Evolutionary conservation across 2,329 filamentous ascomycete species (phyloP), one percentile per base, ranked within the genome.

Genomic region (Fusarium sarcochroum): DNA sequence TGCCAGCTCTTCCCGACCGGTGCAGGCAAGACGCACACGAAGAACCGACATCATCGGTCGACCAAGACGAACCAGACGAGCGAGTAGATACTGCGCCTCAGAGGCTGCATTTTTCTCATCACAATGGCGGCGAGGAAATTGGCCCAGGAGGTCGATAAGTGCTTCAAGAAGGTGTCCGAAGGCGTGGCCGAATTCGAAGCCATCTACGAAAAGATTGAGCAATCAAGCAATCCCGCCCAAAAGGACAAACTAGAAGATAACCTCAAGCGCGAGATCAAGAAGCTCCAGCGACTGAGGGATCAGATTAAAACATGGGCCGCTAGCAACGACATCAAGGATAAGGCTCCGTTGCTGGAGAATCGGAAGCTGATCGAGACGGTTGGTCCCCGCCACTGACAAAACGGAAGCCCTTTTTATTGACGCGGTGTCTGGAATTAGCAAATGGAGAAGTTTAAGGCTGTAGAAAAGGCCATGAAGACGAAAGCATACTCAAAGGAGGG

Each of bases 401-500:
- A 18, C 25, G 40, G 51, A 59, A 54, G 37, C 18, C 21, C 44
- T 37, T 53, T 52, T 52, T 70, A 60, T 72, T 74, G 56, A 74
- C 62, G 20, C 58, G 41, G 34, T 57, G 30, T 48, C 25, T 58
- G 34, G 54, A 34, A 49, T 74, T 82, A 96, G 93, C 91, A 95
- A 92, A 99, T 99, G 96, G 96, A 99, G 83, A 94, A 93, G 76
- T 99, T 99, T 88, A 99, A 99, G 84, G 95, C 94, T n/a, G 96
- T 99, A 53, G 96, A 99, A 82, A 99, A 99, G 85, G 96, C 97
- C 76, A 98, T 99, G 96, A 99, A 99, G 86, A 99, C 96, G 58
- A 99, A 99, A 81, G 96, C 96, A 65, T 99, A 97, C 82, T 98
- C 96, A 66, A 98, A 99, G 85, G 96, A 98, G 82, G 96, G 96